Evolutionary conservation across 495 filamentous ascomycete genomes (phyloP).

Genomic region (Penicillium silybi): DNA sequence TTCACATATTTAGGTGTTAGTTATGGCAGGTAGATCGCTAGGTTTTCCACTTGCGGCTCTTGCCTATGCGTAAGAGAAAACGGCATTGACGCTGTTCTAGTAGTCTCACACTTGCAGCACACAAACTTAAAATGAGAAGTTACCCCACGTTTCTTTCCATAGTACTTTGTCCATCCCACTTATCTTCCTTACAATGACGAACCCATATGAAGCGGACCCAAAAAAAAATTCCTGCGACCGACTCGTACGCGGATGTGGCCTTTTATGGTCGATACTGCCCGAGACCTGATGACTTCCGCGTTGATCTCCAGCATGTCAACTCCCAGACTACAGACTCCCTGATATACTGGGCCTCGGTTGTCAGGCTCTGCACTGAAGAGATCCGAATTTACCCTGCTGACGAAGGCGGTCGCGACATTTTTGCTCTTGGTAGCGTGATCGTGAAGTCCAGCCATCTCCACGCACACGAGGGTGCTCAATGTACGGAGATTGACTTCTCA

Average conservation of each 20-base stretch:
- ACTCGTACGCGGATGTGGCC: conserved; percentile 33
- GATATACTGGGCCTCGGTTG: conserved; percentile 35
- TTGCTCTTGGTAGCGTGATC: conserved; percentile 42
- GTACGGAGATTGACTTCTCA: conserved; percentile 27
- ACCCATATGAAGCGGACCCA: conserved; percentile 36
- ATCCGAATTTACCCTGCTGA: conserved; percentile 32
- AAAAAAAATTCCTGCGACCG: conserved; percentile 28
- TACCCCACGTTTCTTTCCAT: no score
- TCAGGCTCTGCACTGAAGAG: conserved; percentile 27
- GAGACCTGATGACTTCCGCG: conserved; percentile 28
- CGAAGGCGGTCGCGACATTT: conserved; percentile 40
- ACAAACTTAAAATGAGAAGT: no score
- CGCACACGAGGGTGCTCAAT: not conserved
- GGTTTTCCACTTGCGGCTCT: not conserved
- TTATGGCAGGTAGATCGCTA: no score
- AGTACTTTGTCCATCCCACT: no score
- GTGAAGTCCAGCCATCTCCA: conserved; percentile 45
- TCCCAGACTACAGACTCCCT: conserved; percentile 27
- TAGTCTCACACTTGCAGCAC: no score
- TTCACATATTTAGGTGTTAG: no score
- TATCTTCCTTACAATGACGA: conserved; percentile 1
- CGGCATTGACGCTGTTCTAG: no score
- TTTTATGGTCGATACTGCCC: conserved; percentile 35
- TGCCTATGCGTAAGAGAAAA: no score
- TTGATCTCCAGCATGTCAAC: conserved; percentile 30